A percentile compares a stretch with the other conserved stretches of the same genome.
phyloP scores from a whole-genome alignment of 2,329 filamentous ascomycete species.

The Chaetomium sp. region DNA sequence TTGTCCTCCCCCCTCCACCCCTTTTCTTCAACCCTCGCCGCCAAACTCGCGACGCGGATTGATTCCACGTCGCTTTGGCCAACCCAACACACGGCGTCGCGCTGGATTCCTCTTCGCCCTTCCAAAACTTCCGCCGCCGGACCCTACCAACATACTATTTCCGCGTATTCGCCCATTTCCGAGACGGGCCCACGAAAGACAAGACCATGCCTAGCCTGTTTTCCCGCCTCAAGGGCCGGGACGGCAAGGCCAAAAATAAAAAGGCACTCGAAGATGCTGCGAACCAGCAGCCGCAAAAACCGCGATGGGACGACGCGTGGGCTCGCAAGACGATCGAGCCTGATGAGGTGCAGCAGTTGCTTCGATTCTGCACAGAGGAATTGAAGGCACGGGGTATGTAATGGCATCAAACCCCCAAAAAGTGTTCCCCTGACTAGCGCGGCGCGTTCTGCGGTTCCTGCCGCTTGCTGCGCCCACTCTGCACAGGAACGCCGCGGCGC shows the following conservation, averaged over 20 bases:
- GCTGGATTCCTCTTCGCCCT: slow-evolving; percentile 1
- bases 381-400: slow-evolving; percentile 82
- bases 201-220: slow-evolving; percentile 51
- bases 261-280: slow-evolving; percentile 51
- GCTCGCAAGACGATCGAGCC: slow-evolving; percentile 73
- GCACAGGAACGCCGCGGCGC: not conserved
- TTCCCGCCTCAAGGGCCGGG: slow-evolving; percentile 67
- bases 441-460: not conserved
- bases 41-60: slow-evolving; percentile 5
- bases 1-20: slow-evolving; percentile 14
- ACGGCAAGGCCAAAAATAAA: slow-evolving; percentile 56
- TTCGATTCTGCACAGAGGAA: slow-evolving; percentile 79
- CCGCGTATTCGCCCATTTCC: slow-evolving; percentile 4
- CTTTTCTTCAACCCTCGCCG: slow-evolving; percentile 8
- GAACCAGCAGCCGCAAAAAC: slow-evolving; percentile 56
- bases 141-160: slow-evolving; percentile 11
- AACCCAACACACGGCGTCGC: slow-evolving; percentile 1
- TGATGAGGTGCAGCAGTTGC: slow-evolving; percentile 83
- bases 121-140: not conserved
- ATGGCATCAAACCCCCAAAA: slow-evolving; percentile 27
- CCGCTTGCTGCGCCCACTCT: slow-evolving; percentile 25
- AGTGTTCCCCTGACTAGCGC: no score
- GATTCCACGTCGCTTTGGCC: not conserved
- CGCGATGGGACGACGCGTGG: slow-evolving; percentile 84
- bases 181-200: slow-evolving; percentile 5